A percentile compares a stretch with the other conserved stretches of the same genome.
phyloP scores from a whole-genome alignment of 2,329 filamentous ascomycete species.

The Pseudocercospora crystallina region DNA sequence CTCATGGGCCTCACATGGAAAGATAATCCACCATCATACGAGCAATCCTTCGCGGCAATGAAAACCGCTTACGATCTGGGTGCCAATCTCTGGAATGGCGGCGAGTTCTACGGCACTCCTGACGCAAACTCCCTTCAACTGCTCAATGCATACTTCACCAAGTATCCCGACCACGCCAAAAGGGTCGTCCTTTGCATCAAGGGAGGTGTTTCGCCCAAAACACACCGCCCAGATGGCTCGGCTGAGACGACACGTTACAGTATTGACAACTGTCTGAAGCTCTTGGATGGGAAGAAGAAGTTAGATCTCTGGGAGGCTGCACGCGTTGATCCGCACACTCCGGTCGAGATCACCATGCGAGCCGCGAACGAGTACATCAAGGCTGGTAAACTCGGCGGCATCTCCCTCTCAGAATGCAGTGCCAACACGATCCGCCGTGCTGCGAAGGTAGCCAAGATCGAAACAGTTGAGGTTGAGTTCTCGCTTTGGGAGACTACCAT shows the following conservation, averaged over 20 bases:
- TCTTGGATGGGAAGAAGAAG: slow-evolving; percentile 49
- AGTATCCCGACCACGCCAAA: slow-evolving; percentile 51
- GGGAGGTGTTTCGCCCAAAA: slow-evolving; percentile 41
- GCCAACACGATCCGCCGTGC: slow-evolving; percentile 49
- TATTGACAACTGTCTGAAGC: slow-evolving; percentile 47
- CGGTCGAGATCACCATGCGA: slow-evolving; percentile 47
- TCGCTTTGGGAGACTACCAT: slow-evolving; percentile 59
- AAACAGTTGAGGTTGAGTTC: slow-evolving; percentile 61
- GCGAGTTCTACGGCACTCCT: slow-evolving; percentile 49
- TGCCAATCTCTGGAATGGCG: slow-evolving; percentile 53
- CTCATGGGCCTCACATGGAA: slow-evolving; percentile 54
- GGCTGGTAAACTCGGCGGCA: slow-evolving; percentile 47
- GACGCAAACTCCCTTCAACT: slow-evolving; percentile 50
- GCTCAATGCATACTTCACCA: slow-evolving; percentile 52
- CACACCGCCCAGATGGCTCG: slow-evolving; percentile 41
- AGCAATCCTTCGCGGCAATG: slow-evolving; percentile 47
- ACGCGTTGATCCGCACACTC: slow-evolving; percentile 44
- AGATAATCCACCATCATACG: slow-evolving; percentile 36
- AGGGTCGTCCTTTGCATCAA: slow-evolving; percentile 56
- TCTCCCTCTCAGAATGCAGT: slow-evolving; percentile 48
- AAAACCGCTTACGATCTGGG: slow-evolving; percentile 33
- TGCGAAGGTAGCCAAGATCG: slow-evolving; percentile 55
- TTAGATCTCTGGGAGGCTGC: slow-evolving; percentile 52
- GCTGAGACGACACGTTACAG: slow-evolving; percentile 43
- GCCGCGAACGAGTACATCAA: slow-evolving; percentile 41